phyloP scores from a whole-genome alignment of 2,329 filamentous ascomycete genomes.

The Macrophomina phaseolina region DNA sequence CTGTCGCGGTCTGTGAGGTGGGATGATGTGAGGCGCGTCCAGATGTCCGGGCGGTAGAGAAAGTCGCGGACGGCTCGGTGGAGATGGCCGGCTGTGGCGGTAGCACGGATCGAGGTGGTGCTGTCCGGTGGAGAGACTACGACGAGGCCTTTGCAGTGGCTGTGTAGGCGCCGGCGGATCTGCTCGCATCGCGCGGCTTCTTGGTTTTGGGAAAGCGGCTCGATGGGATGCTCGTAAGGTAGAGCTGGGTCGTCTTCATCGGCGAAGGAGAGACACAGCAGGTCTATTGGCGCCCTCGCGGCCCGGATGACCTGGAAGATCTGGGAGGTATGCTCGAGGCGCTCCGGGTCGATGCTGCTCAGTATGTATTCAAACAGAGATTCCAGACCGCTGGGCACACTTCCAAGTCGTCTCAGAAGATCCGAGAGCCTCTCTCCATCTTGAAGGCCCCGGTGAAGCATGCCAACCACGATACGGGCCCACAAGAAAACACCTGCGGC shows the following conservation, averaged over 20 bases:
- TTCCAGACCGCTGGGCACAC: conserved; percentile 33
- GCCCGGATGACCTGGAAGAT: conserved; percentile 27
- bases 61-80: conserved; percentile 28
- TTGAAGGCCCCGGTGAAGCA: conserved; percentile 23
- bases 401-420: conserved; percentile 31
- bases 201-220: not conserved
- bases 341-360: conserved; percentile 29
- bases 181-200: conserved; percentile 3
- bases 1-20: not conserved
- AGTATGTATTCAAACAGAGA: conserved; percentile 33
- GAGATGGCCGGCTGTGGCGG: conserved; percentile 16
- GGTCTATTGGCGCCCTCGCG: not conserved
- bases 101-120: not conserved
- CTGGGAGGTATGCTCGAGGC: conserved; percentile 29
- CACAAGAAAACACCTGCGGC: conserved; percentile 26
- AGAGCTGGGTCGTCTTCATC: conserved; percentile 8
- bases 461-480: conserved; percentile 12
- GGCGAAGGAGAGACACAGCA: conserved; percentile 22
- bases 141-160: conserved; percentile 21
- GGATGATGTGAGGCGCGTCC: not conserved
- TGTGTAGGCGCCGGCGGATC: conserved; percentile 2
- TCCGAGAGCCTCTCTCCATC: conserved; percentile 30
- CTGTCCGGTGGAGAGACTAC: not conserved
- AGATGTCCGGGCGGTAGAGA: conserved; percentile 15
- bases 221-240: not conserved